Evolutionary conservation across 1,139 yeast species (phyloP).

Genomic region (Saccharomyces hybrid): DNA sequence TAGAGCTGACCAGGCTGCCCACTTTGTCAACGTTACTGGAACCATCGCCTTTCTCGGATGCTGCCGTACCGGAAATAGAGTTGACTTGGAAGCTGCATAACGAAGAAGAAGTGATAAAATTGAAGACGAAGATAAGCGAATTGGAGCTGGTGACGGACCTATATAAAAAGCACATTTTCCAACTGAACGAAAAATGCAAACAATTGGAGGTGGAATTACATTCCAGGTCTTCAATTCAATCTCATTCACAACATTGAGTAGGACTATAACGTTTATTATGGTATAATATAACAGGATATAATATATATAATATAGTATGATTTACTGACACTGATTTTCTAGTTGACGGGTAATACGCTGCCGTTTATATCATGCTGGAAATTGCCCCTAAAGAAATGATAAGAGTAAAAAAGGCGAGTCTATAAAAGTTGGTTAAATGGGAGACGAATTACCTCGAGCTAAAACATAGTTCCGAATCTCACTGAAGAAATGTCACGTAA

Average conservation of each 20-base stretch:
- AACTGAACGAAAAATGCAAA: slow-evolving; percentile 46
- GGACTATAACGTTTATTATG: neutral
- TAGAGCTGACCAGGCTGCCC: neutral
- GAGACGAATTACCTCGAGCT: neutral
- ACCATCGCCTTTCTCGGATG: neutral
- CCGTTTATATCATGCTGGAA: neutral
- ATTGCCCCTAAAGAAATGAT: neutral
- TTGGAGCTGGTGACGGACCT: slow-evolving; percentile 85
- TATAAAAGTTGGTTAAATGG: neutral
- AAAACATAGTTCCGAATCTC: neutral
- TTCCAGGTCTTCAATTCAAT: neutral
- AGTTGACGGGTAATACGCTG: neutral
- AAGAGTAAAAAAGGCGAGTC: neutral
- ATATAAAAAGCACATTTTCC: slow-evolving; percentile 72
- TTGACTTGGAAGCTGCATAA: slow-evolving; percentile 14
- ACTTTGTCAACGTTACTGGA: neutral
- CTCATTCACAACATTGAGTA: neutral
- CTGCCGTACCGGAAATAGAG: neutral
- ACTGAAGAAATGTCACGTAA: slow-evolving; percentile 24
- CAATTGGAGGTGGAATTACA: slow-evolving; percentile 15
- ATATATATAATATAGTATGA: neutral
- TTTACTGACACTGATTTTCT: neutral
- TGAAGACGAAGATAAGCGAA: slow-evolving; percentile 76
- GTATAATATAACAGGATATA: neutral
- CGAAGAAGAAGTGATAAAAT: slow-evolving; percentile 43